Evolutionary conservation across 495 filamentous ascomycete genomes (phyloP), one percentile per base, ranked within the genome.

Genomic region (Hypoxylon crocopeplum): DNA sequence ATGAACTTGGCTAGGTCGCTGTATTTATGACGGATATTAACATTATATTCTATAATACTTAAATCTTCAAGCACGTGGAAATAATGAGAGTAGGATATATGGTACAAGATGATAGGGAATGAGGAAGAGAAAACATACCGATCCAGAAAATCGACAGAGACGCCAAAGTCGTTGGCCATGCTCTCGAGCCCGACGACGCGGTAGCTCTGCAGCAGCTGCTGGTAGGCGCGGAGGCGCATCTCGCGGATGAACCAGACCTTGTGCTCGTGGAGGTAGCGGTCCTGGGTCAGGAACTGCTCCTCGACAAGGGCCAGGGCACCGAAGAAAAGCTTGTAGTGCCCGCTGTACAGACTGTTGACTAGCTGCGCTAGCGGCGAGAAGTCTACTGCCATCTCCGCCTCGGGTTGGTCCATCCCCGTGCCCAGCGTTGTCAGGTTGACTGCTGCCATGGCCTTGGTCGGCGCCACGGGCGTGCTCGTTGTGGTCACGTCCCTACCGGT

Each of bases 1-100:
- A 98, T 98, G 76, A 98, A 98, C 72, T 92, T 96, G 70, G 92
- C 91, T 48, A 98, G 84, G 69, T 98, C 94, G 64, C 91, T 95
- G n/a, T 40, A 36, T 12, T 3, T 2, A n/a, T 20, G 7, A 13
- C n/a, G 25, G 46, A 33, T 25, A 38, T 13, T 37, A 16, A n/a
- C n/a, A n/a, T n/a, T n/a, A n/a, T n/a, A n/a, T n/a, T n/a, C n/a
- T n/a, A n/a, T n/a, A n/a, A n/a, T n/a, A n/a, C n/a, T n/a, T n/a
- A n/a, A n/a, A n/a, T n/a, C n/a, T n/a, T n/a, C n/a, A n/a, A n/a
- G n/a, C n/a, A 32, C 1, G 13, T 40, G 13, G 36, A 15, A 38
- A 29, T 22, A 13, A 16, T 19, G 12, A 32, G 32, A 32, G 19
- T 11, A 27, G 29, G 8, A 33, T 42, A 8, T 1, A 6, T 4